Conservation (phyloP, 2,329 filamentous ascomycete genomes). For the Colletotrichum somersetense region DNA sequence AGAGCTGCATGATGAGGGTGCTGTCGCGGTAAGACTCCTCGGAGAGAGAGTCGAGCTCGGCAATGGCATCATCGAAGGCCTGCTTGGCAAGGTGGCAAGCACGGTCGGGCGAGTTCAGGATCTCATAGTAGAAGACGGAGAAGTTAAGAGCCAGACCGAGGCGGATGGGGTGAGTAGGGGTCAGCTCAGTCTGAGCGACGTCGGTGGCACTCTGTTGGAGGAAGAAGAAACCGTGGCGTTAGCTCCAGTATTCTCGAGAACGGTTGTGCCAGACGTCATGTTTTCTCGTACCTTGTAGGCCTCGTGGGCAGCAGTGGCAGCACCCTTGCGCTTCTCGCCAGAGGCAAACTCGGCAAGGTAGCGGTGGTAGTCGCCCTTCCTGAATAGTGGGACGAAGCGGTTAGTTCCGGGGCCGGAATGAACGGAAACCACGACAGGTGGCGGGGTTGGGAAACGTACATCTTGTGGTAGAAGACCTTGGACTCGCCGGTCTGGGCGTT, state of each 20-base stretch:
- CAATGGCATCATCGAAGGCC: constrained; percentile 98
- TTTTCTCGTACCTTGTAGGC: constrained; percentile 87
- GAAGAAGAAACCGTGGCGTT: constrained; percentile 1
- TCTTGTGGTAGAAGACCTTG: constrained; percentile 99
- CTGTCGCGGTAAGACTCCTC: constrained; percentile 99
- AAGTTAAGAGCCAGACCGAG: constrained; percentile 98
- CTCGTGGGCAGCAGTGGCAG: constrained; percentile 89
- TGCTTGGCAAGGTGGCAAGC: constrained; percentile 99
- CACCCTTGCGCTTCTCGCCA: constrained; percentile 91
- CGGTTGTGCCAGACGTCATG: not conserved
- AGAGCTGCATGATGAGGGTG: constrained; percentile 99
- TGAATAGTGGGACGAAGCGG: constrained; percentile 54
- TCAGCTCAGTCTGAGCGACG: constrained; percentile 96
- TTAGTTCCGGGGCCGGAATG: constrained; percentile 29
- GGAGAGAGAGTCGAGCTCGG: constrained; percentile 96
- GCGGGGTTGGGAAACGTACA: constrained; percentile 73
- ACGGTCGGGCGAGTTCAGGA: constrained; percentile 96
- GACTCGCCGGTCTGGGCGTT: constrained; percentile 97
- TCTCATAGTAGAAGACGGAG: constrained; percentile 99
- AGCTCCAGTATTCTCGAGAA: not conserved
- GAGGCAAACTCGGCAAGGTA: constrained; percentile 95
- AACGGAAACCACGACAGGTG: constrained; percentile 4
- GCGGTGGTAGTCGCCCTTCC: constrained; percentile 98
- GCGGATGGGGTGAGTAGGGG: constrained; percentile 97
- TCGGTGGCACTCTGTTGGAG: constrained; percentile 86